Conservation (phyloP, 176 grass and related monocot genomes). For the Avena atlantica region DNA sequence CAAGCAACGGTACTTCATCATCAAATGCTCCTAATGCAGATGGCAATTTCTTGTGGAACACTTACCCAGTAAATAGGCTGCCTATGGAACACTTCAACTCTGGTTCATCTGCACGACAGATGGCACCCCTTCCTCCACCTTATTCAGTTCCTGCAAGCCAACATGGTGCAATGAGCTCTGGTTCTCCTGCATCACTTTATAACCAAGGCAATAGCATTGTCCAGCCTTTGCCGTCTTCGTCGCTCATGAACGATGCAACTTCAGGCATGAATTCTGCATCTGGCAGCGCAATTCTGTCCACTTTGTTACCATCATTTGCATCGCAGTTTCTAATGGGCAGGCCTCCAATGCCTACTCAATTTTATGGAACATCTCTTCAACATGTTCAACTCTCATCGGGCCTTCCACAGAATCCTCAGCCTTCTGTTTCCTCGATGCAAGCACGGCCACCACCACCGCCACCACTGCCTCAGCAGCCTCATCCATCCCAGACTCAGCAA, state of each 20-base stretch:
- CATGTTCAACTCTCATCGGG: conserved; percentile 59
- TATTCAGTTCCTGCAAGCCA: conserved; percentile 69
- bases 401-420: conserved; percentile 60
- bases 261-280: conserved; percentile 57
- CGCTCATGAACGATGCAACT: conserved; percentile 50
- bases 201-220: conserved; percentile 45
- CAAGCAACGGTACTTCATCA: conserved; percentile 53
- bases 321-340: conserved; percentile 53
- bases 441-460: conserved; percentile 71
- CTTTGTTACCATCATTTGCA: conserved; percentile 62
- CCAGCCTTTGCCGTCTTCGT: conserved; percentile 46
- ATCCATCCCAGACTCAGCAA: conserved; percentile 79
- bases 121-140: conserved; percentile 62
- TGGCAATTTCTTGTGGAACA: conserved; percentile 75
- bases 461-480: conserved; percentile 79
- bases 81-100: conserved; percentile 60
- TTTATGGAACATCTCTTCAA: conserved; percentile 52
- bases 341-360: conserved; percentile 52
- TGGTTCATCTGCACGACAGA: conserved; percentile 53
- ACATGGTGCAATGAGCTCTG: conserved; percentile 48
- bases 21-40: conserved; percentile 67
- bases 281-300: conserved; percentile 49
- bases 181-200: conserved; percentile 55
- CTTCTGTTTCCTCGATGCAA: conserved; percentile 58
- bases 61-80: conserved; percentile 60